Conservation (phyloP, 202 grass and related monocot genomes). For the Dendrocalamus latiflorus region DNA sequence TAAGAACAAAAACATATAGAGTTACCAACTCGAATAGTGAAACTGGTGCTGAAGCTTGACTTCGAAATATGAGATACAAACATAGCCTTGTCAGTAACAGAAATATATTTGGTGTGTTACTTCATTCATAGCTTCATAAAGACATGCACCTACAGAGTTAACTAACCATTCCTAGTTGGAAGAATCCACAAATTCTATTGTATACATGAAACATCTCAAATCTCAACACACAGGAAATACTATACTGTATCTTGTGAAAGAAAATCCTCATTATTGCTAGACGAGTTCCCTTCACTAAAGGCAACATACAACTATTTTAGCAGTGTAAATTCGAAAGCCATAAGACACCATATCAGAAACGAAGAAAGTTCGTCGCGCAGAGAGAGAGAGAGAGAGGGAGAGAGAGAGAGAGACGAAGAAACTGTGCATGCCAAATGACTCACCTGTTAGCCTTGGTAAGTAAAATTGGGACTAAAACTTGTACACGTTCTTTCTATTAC, state of each 20-base stretch:
- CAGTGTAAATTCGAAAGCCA: neutral
- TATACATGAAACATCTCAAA: neutral
- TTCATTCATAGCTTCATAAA: neutral
- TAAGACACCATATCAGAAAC: neutral
- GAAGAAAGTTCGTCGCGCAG: too few relatives aligned
- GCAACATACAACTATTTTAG: neutral
- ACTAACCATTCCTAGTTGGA: neutral
- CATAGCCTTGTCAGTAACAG: neutral
- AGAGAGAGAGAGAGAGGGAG: too few relatives aligned
- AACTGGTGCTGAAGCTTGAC: neutral
- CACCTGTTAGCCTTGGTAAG: neutral
- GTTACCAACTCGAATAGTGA: neutral
- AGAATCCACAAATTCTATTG: neutral
- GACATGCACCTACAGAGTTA: neutral
- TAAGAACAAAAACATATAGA: constrained; percentile 1
- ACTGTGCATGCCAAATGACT: neutral
- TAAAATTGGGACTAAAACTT: neutral
- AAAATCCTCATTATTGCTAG: neutral
- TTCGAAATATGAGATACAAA: neutral
- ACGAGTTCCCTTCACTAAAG: neutral
- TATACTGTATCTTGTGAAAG: neutral
- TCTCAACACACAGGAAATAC: neutral
- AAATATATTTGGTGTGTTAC: neutral
- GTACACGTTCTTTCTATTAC: neutral
- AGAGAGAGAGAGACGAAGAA: too few relatives aligned